phyloP scores from a whole-genome alignment of 441 rosid genomes.

The Daphne laureola region DNA sequence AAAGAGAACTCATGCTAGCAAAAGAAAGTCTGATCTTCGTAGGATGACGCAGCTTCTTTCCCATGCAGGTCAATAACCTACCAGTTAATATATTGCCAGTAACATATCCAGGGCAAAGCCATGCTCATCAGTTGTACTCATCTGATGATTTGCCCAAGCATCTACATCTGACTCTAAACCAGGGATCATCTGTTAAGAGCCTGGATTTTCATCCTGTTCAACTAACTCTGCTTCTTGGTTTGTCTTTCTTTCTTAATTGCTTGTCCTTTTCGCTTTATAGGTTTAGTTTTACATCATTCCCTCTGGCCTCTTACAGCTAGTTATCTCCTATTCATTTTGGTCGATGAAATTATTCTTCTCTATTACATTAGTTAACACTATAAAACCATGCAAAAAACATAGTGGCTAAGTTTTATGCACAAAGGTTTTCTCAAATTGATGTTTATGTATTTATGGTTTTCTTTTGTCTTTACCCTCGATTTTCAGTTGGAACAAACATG shows the following conservation, averaged over 20 bases:
- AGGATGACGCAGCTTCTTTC: neutral
- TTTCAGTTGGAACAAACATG: constrained; percentile 63
- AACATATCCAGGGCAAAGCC: constrained; percentile 51
- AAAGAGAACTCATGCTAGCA: too few relatives aligned
- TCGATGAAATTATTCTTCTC: too few relatives aligned
- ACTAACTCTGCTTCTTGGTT: constrained; percentile 71
- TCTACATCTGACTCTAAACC: constrained; percentile 38
- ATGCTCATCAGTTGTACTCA: constrained; percentile 43
- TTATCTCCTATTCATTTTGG: too few relatives aligned
- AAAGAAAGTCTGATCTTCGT: neutral
- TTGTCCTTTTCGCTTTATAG: constrained; percentile 9
- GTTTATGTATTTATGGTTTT: constrained; percentile 9
- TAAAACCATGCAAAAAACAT: too few relatives aligned
- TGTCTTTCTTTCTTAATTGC: constrained; percentile 12
- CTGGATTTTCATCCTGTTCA: constrained; percentile 86
- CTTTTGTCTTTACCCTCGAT: constrained; percentile 4
- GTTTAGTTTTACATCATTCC: too few relatives aligned
- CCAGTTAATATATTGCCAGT: constrained; percentile 50
- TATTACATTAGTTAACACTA: too few relatives aligned
- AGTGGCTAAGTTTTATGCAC: too few relatives aligned
- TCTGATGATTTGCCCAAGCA: constrained; percentile 71
- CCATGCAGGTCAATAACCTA: constrained; percentile 42
- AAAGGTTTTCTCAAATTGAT: constrained; percentile 1
- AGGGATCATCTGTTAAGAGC: constrained; percentile 71
- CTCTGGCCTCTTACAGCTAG: too few relatives aligned